A percentile compares a stretch with the other conserved stretches of the same genome.
phyloP scores from a whole-genome alignment of 75 land plant genomes.

The Picea glauca region DNA sequence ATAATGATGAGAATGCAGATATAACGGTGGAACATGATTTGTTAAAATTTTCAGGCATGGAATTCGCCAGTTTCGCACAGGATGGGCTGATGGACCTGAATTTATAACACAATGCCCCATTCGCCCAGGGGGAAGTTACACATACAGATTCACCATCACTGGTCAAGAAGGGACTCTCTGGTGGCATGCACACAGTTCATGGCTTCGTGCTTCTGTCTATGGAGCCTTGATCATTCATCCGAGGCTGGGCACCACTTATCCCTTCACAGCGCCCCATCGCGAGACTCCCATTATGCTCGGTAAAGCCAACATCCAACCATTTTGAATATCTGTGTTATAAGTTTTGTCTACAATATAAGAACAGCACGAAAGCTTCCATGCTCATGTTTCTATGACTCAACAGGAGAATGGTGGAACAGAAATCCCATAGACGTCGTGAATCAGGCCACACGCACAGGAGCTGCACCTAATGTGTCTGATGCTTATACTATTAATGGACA shows the following conservation, averaged over 20 bases:
- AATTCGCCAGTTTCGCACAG: constrained; percentile 6
- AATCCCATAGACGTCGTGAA: constrained; percentile 29
- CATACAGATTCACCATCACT: constrained; percentile 12
- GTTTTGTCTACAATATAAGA: no score
- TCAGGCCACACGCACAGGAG: constrained; percentile 28
- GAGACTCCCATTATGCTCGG: constrained; percentile 13
- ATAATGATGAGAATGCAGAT: neutral
- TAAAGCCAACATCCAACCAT: neutral
- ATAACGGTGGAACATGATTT: neutral
- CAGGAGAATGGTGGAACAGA: constrained; percentile 60
- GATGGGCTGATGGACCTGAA: constrained; percentile 22
- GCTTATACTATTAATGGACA: constrained; percentile 46
- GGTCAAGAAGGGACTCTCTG: constrained; percentile 22
- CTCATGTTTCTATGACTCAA: neutral
- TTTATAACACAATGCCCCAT: constrained; percentile 24
- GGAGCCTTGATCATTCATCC: constrained; percentile 19
- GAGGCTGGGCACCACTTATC: constrained; percentile 14
- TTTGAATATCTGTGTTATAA: no score
- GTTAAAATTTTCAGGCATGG: constrained; percentile 16
- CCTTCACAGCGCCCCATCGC: constrained; percentile 8
- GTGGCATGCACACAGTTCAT: constrained; percentile 24
- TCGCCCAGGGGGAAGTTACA: constrained; percentile 11
- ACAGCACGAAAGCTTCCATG: no score
- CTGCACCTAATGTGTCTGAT: constrained; percentile 35
- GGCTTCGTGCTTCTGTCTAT: constrained; percentile 23